phyloP scores from a whole-genome alignment of 768 basidiomycete species.

The Coprinopsis cinerea region DNA sequence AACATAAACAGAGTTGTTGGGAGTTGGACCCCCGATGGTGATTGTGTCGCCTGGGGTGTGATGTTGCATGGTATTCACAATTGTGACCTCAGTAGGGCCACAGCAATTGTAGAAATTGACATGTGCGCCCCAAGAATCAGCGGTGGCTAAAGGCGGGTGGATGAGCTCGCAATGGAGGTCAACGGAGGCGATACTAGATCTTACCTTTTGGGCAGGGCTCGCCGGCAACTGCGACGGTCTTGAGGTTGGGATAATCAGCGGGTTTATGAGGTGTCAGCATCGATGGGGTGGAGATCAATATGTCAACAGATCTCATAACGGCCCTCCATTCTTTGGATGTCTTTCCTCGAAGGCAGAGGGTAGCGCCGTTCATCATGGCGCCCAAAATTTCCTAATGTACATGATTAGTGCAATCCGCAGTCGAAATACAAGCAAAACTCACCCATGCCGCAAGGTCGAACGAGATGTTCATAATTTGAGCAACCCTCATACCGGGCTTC shows the following conservation, averaged over 20 bases:
- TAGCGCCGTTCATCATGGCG: conserved; percentile 48
- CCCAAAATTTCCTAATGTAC: too few relatives aligned
- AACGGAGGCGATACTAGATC: conserved; percentile 5
- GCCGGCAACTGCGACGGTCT: conserved; percentile 49
- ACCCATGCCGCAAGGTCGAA: too few relatives aligned
- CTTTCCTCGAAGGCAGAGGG: conserved; percentile 49
- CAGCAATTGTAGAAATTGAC: conserved; percentile 47
- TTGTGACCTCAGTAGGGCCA: conserved; percentile 56
- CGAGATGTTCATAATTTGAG: too few relatives aligned
- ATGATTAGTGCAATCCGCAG: too few relatives aligned
- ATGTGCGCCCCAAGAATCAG: conserved; percentile 39
- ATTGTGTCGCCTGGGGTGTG: conserved; percentile 35
- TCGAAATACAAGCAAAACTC: too few relatives aligned
- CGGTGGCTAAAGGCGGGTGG: conserved; percentile 21
- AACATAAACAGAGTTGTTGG: conserved; percentile 43
- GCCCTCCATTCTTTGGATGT: conserved; percentile 46
- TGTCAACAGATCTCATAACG: conserved; percentile 45
- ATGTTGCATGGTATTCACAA: conserved; percentile 50
- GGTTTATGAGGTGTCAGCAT: conserved; percentile 48
- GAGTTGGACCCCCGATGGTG: conserved; percentile 47
- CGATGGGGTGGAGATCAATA: conserved; percentile 51
- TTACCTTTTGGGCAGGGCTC: conserved; percentile 50
- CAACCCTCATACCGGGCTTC: too few relatives aligned
- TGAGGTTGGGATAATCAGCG: conserved; percentile 47
- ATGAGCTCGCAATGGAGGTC: neutral